A percentile compares a stretch with the other conserved stretches of the same genome.
phyloP scores from a whole-genome alignment of 148 eudicot species.

The Vaccinium darrowii region DNA sequence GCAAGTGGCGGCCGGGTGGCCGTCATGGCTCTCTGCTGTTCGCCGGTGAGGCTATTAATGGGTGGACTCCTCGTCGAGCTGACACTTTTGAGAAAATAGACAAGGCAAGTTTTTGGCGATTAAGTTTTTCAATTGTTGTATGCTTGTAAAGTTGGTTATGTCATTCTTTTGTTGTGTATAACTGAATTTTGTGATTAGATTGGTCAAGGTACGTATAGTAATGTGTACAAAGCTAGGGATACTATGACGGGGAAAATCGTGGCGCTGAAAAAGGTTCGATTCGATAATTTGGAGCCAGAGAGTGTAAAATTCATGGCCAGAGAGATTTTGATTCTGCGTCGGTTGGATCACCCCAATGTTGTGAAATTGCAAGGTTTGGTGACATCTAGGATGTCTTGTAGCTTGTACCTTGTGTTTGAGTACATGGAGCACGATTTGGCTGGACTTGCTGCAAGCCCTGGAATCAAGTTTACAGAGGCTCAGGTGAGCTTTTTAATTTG shows the following conservation, averaged over 20 bases:
- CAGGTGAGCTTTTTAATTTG: conserved; percentile 48
- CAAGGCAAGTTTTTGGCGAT: conserved; percentile 39
- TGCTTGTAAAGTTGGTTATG: neutral
- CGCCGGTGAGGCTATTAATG: conserved; percentile 75
- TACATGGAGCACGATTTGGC: conserved; percentile 90
- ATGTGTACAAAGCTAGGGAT: conserved; percentile 91
- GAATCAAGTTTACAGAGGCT: conserved; percentile 67
- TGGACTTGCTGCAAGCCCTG: conserved; percentile 76
- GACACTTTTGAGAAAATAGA: conserved; percentile 75
- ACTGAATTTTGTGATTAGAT: conserved; percentile 46
- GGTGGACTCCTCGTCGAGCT: conserved; percentile 78
- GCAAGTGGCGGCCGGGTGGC: conserved; percentile 88
- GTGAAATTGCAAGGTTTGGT: conserved; percentile 73
- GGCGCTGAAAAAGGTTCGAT: conserved; percentile 80
- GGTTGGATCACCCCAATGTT: conserved; percentile 84
- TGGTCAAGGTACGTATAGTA: conserved; percentile 93
- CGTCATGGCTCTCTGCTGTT: conserved; percentile 73
- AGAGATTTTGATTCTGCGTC: conserved; percentile 71
- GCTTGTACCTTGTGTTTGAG: conserved; percentile 83
- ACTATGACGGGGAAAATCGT: conserved; percentile 64
- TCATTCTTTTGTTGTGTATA: conserved; percentile 18
- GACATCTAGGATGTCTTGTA: conserved; percentile 80
- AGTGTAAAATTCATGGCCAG: conserved; percentile 88
- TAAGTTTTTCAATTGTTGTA: neutral
- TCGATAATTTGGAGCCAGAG: conserved; percentile 90